phyloP scores from a whole-genome alignment of 1,284 basidiomycete species.

The Papiliotrema flavescens region DNA sequence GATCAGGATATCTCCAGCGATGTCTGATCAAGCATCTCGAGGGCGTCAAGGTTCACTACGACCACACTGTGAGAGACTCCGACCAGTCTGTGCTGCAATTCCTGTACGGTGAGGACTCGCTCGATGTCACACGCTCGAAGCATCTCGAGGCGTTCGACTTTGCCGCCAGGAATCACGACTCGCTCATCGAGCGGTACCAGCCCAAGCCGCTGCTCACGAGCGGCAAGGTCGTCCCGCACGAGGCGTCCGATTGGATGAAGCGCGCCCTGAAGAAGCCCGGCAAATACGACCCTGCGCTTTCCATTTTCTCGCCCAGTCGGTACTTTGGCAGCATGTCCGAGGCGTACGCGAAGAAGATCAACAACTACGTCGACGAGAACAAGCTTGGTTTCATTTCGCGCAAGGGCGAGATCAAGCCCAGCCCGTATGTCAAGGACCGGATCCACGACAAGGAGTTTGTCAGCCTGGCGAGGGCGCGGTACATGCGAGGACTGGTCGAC shows the following conservation, averaged over 20 bases:
- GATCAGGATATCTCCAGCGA: constrained; percentile 96
- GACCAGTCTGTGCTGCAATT: constrained; percentile 95
- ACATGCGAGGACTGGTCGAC: constrained; percentile 89
- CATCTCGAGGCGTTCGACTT: constrained; percentile 90
- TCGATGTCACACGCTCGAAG: constrained; percentile 95
- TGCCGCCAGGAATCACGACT: constrained; percentile 79
- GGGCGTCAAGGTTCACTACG: constrained; percentile 93
- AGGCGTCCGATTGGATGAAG: constrained; percentile 79
- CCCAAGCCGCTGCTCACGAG: constrained; percentile 59
- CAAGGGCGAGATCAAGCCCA: constrained; percentile 50
- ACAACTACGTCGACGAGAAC: constrained; percentile 76
- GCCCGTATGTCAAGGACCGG: constrained; percentile 33
- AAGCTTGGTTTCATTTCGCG: constrained; percentile 71
- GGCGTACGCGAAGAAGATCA: constrained; percentile 77
- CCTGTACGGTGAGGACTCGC: constrained; percentile 91
- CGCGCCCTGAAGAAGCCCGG: constrained; percentile 73
- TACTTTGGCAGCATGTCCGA: constrained; percentile 91
- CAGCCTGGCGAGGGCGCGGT: constrained; percentile 80
- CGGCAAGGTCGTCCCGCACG: constrained; percentile 61
- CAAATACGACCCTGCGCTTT: constrained; percentile 70
- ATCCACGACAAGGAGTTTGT: constrained; percentile 62
- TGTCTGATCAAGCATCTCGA: constrained; percentile 99
- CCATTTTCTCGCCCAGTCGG: constrained; percentile 71
- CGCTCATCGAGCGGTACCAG: constrained; percentile 70
- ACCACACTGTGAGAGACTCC: constrained; percentile 94